Base-by-base conservation (phyloP, 202 grass and related monocot species). In the Cymbopogon flexuosus region DNA sequence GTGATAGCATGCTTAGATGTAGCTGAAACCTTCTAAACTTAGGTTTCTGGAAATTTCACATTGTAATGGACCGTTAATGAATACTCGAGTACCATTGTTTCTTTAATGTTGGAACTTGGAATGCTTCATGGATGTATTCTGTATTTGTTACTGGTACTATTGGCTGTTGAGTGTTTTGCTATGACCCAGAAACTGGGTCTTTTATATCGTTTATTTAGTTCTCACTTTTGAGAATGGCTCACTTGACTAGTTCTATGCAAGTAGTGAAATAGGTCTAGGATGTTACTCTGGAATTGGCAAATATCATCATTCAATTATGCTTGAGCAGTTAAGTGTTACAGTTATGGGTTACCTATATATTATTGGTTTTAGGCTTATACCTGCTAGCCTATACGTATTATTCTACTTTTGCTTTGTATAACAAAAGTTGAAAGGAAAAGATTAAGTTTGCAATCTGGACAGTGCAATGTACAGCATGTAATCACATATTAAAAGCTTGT, bases 61-160 rank as follows among this genome's bases (percentile, higher is more conserved):
- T 30, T 59, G 42, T 70, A 61, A 22, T 23, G 40, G 3, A 46
- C 4, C 1, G 0, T 81, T 10, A 9, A 36, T 52, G 6, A 36
- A 66, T 66, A 6, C 23, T 23, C 6, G 5, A 16, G 27, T 16
- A 45, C 47, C 41, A 18, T 59, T 5, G 7, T 78, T 43, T 21
- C 37, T 63, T 64, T 34, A 10, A 57, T 79, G 2, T 42, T 57
- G 13, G 22, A 59, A 8, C 15, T 27, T 70, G 33, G 46, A 59
- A 69, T 29, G 27, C 60, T 65, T 6, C 16, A 23, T 9, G 0
- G 6, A 35, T 35, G 11, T 37, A 19, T 52, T 36, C 11, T 64
- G 59, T 65, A 35, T 65, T 52, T 79, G 56, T 63, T 72, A 62
- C 56, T 62, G 42, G 5, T 62, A 24, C 30, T 73, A 21, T 63